Evolutionary conservation across 1,284 basidiomycete species (phyloP).

Genomic region (Apiotrichum brassicae): DNA sequence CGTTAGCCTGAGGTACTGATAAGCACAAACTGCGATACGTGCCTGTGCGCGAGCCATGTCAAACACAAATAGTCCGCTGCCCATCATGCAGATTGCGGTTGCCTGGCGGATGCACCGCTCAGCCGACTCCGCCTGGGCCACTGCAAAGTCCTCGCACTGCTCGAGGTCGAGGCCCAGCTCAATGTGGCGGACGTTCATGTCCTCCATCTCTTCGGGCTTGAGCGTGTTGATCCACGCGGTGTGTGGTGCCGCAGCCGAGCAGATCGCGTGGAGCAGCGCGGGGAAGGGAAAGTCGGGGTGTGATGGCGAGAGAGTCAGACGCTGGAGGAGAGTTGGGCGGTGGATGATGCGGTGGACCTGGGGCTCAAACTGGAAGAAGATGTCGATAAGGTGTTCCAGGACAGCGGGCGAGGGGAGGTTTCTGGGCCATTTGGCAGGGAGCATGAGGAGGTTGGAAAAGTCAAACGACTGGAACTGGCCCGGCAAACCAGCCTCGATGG

Average conservation of each 20-base stretch:
- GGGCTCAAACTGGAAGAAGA: slow-evolving; percentile 44
- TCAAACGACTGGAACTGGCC: slow-evolving; percentile 21
- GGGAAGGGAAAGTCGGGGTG: slow-evolving; percentile 46
- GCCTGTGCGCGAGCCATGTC: slow-evolving; percentile 35
- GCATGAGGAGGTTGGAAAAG: slow-evolving; percentile 28
- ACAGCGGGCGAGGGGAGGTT: slow-evolving; percentile 37
- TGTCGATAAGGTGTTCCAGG: slow-evolving; percentile 41
- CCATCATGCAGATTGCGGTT: slow-evolving; percentile 27
- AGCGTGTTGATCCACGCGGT: slow-evolving; percentile 39
- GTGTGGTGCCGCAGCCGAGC: slow-evolving; percentile 43
- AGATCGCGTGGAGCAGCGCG: slow-evolving; percentile 48
- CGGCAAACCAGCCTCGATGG: slow-evolving; percentile 11
- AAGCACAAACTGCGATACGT: slow-evolving; percentile 9
- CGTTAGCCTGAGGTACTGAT: no score
- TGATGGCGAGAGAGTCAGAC: slow-evolving; percentile 46
- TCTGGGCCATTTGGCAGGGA: slow-evolving; percentile 39
- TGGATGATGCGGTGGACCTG: slow-evolving; percentile 43
- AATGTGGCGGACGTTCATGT: slow-evolving; percentile 19
- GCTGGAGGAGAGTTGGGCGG: slow-evolving; percentile 37
- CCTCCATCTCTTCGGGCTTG: slow-evolving; percentile 28
- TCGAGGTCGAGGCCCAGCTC: slow-evolving; percentile 25
- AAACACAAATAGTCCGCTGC: slow-evolving; percentile 26
- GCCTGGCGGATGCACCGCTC: slow-evolving; percentile 25
- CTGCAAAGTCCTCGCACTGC: slow-evolving; percentile 34
- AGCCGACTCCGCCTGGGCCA: slow-evolving; percentile 33